These are phyloP conservation scores for Asterochloris sp. DNA, from an alignment of 139 green algal species.

Conservation along the genomic window DNA sequence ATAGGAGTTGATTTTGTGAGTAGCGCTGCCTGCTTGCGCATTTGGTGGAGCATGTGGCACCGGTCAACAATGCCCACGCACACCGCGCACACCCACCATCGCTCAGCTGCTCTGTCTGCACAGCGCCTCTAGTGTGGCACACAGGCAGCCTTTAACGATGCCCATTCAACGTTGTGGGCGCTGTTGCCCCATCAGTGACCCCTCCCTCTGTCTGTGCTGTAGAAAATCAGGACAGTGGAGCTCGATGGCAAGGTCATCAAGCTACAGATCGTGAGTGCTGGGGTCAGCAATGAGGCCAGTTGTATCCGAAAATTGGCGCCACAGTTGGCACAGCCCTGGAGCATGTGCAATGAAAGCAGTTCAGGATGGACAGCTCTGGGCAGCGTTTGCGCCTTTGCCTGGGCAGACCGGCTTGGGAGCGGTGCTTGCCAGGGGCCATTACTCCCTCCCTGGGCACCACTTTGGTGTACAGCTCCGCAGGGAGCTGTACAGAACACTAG, in stretches of 20 bases:
- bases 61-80: too few relatives aligned
- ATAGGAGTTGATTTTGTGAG: constrained; percentile 99
- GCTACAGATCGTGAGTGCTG: constrained; percentile 90
- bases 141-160: not conserved
- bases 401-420: too few relatives aligned
- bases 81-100: not conserved
- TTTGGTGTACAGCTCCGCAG: not conserved
- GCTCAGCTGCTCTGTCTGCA: not conserved
- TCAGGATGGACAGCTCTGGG: too few relatives aligned
- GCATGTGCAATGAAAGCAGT: too few relatives aligned
- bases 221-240: constrained; percentile 99
- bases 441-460: too few relatives aligned
- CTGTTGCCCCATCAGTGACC: not conserved
- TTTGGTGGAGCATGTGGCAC: too few relatives aligned
- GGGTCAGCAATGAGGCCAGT: not conserved
- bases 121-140: not conserved
- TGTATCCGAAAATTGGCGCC: not conserved
- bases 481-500: not conserved
- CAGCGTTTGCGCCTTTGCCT: too few relatives aligned
- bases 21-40: not conserved
- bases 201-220: constrained; percentile 16
- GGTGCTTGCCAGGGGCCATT: too few relatives aligned
- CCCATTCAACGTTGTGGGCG: too few relatives aligned
- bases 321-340: too few relatives aligned
- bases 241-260: constrained; percentile 99